Evolutionary conservation across 768 basidiomycete species (phyloP).

Genomic region (Suillus paluster): DNA sequence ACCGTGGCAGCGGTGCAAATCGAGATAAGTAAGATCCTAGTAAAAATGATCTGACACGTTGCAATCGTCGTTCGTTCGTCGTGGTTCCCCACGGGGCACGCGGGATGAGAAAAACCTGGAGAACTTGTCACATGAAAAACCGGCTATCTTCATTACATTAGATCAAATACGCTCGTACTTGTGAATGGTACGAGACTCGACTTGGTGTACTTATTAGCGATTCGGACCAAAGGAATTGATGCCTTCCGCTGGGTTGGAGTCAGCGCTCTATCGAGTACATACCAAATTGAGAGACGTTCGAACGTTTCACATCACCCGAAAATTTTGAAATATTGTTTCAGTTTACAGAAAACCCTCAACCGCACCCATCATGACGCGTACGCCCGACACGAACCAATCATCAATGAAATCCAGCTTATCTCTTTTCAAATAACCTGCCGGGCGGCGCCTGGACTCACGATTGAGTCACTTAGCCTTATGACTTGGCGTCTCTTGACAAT

Average conservation of each 20-base stretch:
- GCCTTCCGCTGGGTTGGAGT: too few species aligned
- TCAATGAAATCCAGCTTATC: conserved; percentile 1
- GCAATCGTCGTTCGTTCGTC: not conserved
- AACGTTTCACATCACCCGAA: too few species aligned
- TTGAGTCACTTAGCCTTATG: not conserved
- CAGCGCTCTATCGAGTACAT: too few species aligned
- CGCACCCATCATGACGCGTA: not conserved
- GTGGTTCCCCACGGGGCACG: conserved; percentile 1
- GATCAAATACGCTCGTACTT: too few species aligned
- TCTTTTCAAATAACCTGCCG: not conserved
- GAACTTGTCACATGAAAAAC: too few species aligned
- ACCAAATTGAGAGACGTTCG: too few species aligned
- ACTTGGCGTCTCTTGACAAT: not conserved
- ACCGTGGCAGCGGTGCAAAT: not conserved
- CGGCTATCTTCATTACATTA: too few species aligned
- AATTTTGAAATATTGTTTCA: not conserved
- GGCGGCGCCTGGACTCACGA: not conserved
- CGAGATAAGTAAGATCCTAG: not conserved
- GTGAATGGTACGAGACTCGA: too few species aligned
- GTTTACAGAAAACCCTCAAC: not conserved
- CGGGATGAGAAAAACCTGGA: not conserved
- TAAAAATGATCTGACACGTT: not conserved
- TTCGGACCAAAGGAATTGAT: too few species aligned
- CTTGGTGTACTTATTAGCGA: not conserved
- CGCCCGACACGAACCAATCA: not conserved